A percentile compares a stretch with the other conserved stretches of the same genome.
Conservation (phyloP, 441 rosid genomes). For the Erodium trifolium region DNA sequence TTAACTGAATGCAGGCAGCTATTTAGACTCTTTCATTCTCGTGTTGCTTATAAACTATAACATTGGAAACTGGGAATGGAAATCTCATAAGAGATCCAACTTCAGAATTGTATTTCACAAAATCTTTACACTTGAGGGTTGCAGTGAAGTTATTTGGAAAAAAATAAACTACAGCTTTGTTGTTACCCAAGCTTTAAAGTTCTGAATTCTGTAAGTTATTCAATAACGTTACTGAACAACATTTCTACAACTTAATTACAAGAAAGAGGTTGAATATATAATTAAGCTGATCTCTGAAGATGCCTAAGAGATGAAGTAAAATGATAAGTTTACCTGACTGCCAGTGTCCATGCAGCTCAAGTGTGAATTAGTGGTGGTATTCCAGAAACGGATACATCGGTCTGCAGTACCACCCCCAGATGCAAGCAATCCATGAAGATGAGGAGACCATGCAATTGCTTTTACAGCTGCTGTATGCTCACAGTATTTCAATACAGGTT, state of each 20-base stretch:
- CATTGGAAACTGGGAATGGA: not conserved
- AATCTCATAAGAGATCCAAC: not conserved
- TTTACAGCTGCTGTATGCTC: constrained; percentile 97
- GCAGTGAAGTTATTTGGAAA: too few species aligned
- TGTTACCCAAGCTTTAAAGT: not conserved
- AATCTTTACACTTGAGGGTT: too few species aligned
- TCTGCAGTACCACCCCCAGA: constrained; percentile 99
- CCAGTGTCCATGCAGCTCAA: constrained; percentile 81
- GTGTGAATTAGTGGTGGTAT: constrained; percentile 80
- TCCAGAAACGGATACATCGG: constrained; percentile 94
- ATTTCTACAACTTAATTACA: not conserved
- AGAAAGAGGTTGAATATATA: not conserved
- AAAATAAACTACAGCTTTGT: not conserved
- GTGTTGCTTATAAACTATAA: not conserved
- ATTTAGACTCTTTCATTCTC: not conserved
- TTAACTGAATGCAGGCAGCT: not conserved
- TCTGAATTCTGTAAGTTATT: not conserved
- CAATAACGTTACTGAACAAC: not conserved
- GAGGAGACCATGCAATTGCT: constrained; percentile 98
- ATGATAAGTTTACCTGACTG: constrained; percentile 51
- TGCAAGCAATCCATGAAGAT: constrained; percentile 81
- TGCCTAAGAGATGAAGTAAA: not conserved
- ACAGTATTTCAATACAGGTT: constrained; percentile 59
- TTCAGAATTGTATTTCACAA: too few species aligned
- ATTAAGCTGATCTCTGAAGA: not conserved